Percentiles rank a stretch among this genome's conserved stretches.
These are phyloP conservation scores for Sclerospora graminicola DNA, from an alignment of 352 stramenopile species.

Conservation along the genomic window DNA sequence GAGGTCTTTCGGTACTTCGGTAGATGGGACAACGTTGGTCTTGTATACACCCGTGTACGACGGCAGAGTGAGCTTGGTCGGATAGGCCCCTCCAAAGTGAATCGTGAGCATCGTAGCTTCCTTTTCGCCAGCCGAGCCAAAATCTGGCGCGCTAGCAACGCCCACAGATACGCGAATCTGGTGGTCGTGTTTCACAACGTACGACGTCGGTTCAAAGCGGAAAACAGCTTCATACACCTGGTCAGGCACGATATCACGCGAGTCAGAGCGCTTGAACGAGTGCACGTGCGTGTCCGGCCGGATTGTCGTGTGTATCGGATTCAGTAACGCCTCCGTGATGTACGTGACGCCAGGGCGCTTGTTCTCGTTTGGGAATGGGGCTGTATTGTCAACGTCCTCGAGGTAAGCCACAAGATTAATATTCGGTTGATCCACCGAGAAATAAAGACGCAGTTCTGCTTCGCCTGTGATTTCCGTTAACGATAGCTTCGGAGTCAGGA, in stretches of 20 bases:
- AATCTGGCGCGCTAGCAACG: conserved; percentile 41
- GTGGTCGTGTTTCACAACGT: conserved; percentile 67
- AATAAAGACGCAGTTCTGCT: conserved; percentile 64
- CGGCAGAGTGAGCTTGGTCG: conserved; percentile 62
- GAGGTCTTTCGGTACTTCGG: conserved; percentile 18
- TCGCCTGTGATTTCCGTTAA: conserved; percentile 65
- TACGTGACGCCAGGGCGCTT: conserved; percentile 72
- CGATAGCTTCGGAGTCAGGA: conserved; percentile 44
- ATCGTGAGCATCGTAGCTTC: conserved; percentile 59
- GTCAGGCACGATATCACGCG: conserved; percentile 44
- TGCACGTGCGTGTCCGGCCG: conserved; percentile 46
- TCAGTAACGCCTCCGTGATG: conserved; percentile 66
- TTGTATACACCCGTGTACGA: conserved; percentile 47
- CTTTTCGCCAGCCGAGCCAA: conserved; percentile 34
- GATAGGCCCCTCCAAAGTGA: conserved; percentile 58
- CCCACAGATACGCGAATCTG: conserved; percentile 67
- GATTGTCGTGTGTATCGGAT: conserved; percentile 59
- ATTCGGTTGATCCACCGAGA: conserved; percentile 55
- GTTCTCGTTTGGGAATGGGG: conserved; percentile 70
- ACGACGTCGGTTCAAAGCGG: conserved; percentile 65
- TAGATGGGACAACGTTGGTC: conserved; percentile 44
- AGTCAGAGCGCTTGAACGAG: conserved; percentile 53
- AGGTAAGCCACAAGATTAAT: conserved; percentile 68
- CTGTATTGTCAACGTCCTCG: conserved; percentile 66
- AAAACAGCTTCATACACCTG: conserved; percentile 74